These are phyloP conservation scores for Tetratostichococcus sp. DNA, from an alignment of 139 green algal species.

Conservation along the genomic window DNA sequence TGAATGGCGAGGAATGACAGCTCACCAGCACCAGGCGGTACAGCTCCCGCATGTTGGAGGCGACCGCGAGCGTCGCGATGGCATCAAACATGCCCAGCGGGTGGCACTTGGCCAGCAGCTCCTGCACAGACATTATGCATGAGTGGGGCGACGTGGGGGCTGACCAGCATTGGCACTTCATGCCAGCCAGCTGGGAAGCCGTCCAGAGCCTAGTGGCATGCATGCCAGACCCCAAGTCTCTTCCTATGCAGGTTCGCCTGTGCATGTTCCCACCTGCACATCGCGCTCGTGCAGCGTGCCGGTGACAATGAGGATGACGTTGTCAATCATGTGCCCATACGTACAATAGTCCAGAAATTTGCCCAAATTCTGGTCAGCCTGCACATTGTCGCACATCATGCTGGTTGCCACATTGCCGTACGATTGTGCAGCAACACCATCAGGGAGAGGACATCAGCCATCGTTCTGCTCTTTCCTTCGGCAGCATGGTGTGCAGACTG, in stretches of 20 bases:
- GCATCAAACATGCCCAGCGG: constrained; percentile 97
- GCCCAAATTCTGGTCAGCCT: constrained; percentile 83
- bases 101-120: constrained; percentile 98
- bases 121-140: constrained; percentile 53
- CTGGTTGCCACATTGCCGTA: not conserved
- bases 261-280: constrained; percentile 88
- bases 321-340: constrained; percentile 99
- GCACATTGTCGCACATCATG: not conserved
- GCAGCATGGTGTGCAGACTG: too few species aligned
- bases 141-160: too few species aligned
- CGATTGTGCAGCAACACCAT: too few species aligned
- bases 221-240: too few species aligned
- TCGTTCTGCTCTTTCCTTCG: too few species aligned
- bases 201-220: too few species aligned
- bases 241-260: too few species aligned
- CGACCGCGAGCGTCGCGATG: constrained; percentile 92
- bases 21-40: constrained; percentile 90
- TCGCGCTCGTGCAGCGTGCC: constrained; percentile 95
- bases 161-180: too few species aligned
- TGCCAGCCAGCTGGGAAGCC: not conserved
- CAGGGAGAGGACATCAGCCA: not conserved
- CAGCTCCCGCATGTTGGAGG: constrained; percentile 94
- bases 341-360: constrained; percentile 98
- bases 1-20: too few species aligned
- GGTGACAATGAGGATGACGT: constrained; percentile 98